A percentile compares a stretch with the other conserved stretches of the same genome.
Evolutionary conservation across 2,329 filamentous ascomycete genomes (phyloP).

Genomic region (Fusarium heterosporum): DNA sequence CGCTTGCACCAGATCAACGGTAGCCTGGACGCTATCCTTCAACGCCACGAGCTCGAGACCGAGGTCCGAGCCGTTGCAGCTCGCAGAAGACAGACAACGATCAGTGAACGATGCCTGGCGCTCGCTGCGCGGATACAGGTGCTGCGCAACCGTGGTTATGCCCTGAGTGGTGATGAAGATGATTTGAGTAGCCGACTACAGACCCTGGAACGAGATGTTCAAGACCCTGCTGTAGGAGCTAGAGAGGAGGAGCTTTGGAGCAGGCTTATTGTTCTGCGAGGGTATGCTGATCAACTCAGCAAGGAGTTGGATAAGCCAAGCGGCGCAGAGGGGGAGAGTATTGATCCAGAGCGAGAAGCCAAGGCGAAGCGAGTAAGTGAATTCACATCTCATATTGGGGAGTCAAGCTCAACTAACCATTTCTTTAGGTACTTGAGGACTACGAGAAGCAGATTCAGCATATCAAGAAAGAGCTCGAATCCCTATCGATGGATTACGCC

Average conservation of each 20-base stretch:
- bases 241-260: conserved; percentile 89
- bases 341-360: conserved; percentile 77
- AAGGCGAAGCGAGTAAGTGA: conserved; percentile 78
- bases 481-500: conserved; percentile 68
- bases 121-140: conserved; percentile 85
- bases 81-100: conserved; percentile 76
- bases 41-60: conserved; percentile 80
- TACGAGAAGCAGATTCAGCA: conserved; percentile 85
- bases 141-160: conserved; percentile 82
- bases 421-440: conserved; percentile 77
- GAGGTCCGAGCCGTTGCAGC: conserved; percentile 80
- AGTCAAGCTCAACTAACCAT: conserved; percentile 27
- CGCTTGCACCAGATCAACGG: conserved; percentile 84
- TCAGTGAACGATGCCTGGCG: conserved; percentile 78
- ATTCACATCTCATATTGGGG: not conserved
- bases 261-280: conserved; percentile 78
- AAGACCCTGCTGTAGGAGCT: conserved; percentile 79
- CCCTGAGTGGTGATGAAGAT: conserved; percentile 82
- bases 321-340: conserved; percentile 63
- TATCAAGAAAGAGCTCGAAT: conserved; percentile 77
- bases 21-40: conserved; percentile 76
- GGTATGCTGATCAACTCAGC: conserved; percentile 77
- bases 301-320: conserved; percentile 78
- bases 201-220: conserved; percentile 74
- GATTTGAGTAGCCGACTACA: conserved; percentile 78